Evolutionary conservation across 495 filamentous ascomycete genomes (phyloP).

Genomic region (Tetracladium setigerum): DNA sequence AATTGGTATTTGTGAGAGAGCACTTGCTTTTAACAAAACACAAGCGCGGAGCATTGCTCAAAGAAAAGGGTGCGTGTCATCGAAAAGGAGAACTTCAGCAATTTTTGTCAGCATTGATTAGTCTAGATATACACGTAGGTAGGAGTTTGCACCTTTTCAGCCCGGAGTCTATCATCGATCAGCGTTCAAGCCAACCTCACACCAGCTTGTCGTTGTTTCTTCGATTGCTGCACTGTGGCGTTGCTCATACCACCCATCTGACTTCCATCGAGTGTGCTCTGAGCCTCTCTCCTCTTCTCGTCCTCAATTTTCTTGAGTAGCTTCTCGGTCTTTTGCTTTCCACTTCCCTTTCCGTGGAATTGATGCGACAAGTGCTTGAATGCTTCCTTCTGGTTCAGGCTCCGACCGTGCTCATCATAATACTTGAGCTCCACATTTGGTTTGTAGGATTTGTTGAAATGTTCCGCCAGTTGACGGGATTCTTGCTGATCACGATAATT

Average conservation of each 20-base stretch:
- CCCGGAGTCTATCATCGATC: slow-evolving; percentile 1
- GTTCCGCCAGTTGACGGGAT: slow-evolving; percentile 68
- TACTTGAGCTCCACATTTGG: slow-evolving; percentile 87
- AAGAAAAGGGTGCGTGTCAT: background rate
- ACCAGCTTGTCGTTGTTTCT: slow-evolving; percentile 83
- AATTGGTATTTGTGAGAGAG: too few species aligned
- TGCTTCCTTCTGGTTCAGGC: slow-evolving; percentile 87
- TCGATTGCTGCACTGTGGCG: slow-evolving; percentile 65
- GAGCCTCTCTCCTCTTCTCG: slow-evolving; percentile 77
- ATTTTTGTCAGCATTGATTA: slow-evolving; percentile 24
- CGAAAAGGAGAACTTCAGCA: background rate
- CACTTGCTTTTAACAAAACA: too few species aligned
- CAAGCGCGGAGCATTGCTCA: background rate
- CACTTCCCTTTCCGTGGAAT: slow-evolving; percentile 96
- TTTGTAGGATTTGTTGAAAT: slow-evolving; percentile 82
- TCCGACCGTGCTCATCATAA: slow-evolving; percentile 75
- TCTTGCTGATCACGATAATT: slow-evolving; percentile 75
- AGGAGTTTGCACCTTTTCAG: slow-evolving; percentile 25
- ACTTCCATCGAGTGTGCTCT: slow-evolving; percentile 74
- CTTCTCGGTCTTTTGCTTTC: slow-evolving; percentile 98
- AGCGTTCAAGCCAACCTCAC: slow-evolving; percentile 62
- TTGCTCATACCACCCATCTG: slow-evolving; percentile 77
- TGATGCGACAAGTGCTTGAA: slow-evolving; percentile 93
- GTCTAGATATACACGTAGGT: slow-evolving; percentile 17
- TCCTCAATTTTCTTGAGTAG: slow-evolving; percentile 93